Base-by-base conservation (phyloP, 352 stramenopile genomes). In the Globisporangium perplexum region DNA sequence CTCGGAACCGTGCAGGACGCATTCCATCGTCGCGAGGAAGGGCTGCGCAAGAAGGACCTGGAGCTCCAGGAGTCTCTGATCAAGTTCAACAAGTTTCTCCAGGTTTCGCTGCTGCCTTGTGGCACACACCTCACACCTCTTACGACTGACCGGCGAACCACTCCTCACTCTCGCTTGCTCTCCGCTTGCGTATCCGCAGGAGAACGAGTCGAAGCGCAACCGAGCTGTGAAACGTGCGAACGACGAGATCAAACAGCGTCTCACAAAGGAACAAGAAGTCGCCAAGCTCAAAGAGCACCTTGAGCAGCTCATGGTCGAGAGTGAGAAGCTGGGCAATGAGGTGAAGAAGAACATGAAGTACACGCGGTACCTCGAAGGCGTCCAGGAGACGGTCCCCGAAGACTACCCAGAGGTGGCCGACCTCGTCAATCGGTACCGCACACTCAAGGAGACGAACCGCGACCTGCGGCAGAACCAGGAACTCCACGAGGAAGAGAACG, bases 41-140 rank as follows among this genome's bases (percentile, higher is more conserved):
- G 72, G 0, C 72, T 98, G 20, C 79, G 91, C 31, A 93, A 96
- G 58, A 98, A 98, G 60, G 91, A 98, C 56, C 65, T 98, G 20
- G 89, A 98, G 63, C 69, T 98, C 44, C 91, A 98, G 62, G 90
- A 98, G 49, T 97, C 86, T 23, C 77, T 98, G 35, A 98, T 98
- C 70, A 97, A 98, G 66, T 98, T 98, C 72, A 98, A 98, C 75
- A 98, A 98, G 58, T 96, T 96, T 60, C 70, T 95, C 12, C 49
- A 62, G 23, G 66, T 73, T 45, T n/a, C n/a, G n/a, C n/a, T n/a
- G n/a, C n/a, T n/a, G n/a, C n/a, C n/a, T n/a, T n/a, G n/a, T n/a
- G n/a, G n/a, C n/a, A n/a, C 15, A 6, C 14, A 18, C 14, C 17
- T 1, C 17, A 23, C 18, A 22, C 17, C 6, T 0, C 15, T 6